These are phyloP conservation scores for Saposhnikovia divaricata DNA, from an alignment of 129 eudicot species.

Conservation along the genomic window DNA sequence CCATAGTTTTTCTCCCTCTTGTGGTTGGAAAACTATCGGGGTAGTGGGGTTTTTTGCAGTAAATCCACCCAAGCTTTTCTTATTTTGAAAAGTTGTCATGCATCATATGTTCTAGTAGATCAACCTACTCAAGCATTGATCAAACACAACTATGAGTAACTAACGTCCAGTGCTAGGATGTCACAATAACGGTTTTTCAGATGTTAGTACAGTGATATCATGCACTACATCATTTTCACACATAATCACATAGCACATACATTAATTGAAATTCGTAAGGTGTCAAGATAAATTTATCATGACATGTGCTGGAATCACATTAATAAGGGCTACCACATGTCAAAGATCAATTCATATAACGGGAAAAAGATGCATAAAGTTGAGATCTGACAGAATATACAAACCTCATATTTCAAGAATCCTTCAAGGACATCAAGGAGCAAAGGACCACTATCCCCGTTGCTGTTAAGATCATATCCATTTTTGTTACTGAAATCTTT, in stretches of 20 bases:
- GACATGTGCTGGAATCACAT: neutral
- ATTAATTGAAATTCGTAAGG: neutral
- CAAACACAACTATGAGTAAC: neutral
- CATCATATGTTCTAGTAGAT: neutral
- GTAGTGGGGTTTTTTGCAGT: too few species aligned
- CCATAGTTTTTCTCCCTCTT: too few species aligned
- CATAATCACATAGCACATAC: neutral
- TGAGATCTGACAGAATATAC: neutral
- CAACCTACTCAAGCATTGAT: conserved; percentile 3
- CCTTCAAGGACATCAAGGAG: conserved; percentile 97
- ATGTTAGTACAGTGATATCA: neutral
- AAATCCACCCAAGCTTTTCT: too few species aligned
- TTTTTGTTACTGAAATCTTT: conserved; percentile 81
- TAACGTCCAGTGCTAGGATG: neutral
- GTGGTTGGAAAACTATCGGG: too few species aligned
- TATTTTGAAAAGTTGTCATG: too few species aligned
- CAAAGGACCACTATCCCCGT: conserved; percentile 92
- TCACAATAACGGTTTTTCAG: neutral
- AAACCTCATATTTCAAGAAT: conserved; percentile 89
- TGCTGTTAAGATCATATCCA: conserved; percentile 85
- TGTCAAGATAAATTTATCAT: neutral
- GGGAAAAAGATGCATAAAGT: neutral
- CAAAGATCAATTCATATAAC: neutral
- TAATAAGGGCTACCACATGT: neutral
- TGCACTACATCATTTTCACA: neutral